These are phyloP conservation scores for Verticillium albo-atrum DNA, from an alignment of 2,329 filamentous ascomycete species.

Conservation along the genomic window DNA sequence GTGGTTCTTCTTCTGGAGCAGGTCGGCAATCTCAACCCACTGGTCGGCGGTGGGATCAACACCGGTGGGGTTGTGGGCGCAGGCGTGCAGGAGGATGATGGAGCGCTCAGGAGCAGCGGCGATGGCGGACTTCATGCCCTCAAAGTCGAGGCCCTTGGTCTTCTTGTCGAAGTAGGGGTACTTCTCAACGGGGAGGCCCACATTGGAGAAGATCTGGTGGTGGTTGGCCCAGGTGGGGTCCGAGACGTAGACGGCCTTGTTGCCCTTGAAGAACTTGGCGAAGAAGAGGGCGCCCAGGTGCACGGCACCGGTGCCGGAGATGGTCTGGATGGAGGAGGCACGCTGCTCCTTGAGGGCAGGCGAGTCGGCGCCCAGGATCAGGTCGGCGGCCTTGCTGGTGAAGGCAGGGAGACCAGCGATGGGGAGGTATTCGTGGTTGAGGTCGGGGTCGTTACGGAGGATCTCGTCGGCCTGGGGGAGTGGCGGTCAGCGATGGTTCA, in stretches of 20 bases:
- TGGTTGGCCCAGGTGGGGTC: slow-evolving; percentile 98
- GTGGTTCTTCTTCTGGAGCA: slow-evolving; percentile 74
- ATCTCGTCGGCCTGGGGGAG: slow-evolving; percentile 75
- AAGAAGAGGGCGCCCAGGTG: slow-evolving; percentile 94
- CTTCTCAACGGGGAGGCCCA: slow-evolving; percentile 68
- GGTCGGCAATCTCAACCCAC: slow-evolving; percentile 81
- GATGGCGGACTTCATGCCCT: slow-evolving; percentile 75
- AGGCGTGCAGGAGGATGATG: slow-evolving; percentile 89
- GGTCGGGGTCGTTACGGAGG: slow-evolving; percentile 78
- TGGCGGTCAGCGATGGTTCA: slow-evolving; percentile 12
- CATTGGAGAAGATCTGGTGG: slow-evolving; percentile 96
- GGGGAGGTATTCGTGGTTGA: slow-evolving; percentile 98
- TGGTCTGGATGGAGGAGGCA: slow-evolving; percentile 79
- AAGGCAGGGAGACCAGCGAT: slow-evolving; percentile 86
- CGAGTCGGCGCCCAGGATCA: slow-evolving; percentile 77
- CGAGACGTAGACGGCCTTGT: slow-evolving; percentile 80
- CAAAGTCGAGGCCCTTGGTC: slow-evolving; percentile 88
- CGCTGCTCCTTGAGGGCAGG: slow-evolving; percentile 82
- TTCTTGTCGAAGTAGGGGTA: slow-evolving; percentile 93
- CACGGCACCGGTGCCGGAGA: slow-evolving; percentile 93
- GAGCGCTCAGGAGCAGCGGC: slow-evolving; percentile 69
- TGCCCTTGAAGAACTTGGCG: slow-evolving; percentile 77
- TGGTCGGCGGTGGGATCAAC: slow-evolving; percentile 92
- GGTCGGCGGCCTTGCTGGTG: slow-evolving; percentile 84
- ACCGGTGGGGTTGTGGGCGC: slow-evolving; percentile 96